Evolutionary conservation across 1,284 basidiomycete species (phyloP).

Genomic region (Trichosporon coremiiforme): DNA sequence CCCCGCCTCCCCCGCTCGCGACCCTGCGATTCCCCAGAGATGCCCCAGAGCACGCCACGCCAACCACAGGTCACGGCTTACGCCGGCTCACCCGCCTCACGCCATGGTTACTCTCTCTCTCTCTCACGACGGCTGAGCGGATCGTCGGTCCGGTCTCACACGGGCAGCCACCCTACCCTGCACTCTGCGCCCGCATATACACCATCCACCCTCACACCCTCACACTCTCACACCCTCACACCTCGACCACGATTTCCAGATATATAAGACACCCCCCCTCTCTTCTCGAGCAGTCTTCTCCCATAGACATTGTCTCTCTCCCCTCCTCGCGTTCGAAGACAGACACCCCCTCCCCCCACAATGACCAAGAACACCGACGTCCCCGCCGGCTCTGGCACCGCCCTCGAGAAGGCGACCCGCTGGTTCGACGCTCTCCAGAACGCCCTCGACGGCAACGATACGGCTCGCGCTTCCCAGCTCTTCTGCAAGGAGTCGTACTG

Average conservation of each 20-base stretch:
- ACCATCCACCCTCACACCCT: neutral
- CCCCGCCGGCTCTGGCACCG: constrained; percentile 7
- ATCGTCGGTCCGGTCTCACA: constrained; percentile 2
- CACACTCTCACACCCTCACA: no score
- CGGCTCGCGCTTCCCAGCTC: constrained; percentile 88
- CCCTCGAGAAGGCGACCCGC: constrained; percentile 18
- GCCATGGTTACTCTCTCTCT: no score
- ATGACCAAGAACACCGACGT: constrained; percentile 8
- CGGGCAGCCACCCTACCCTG: neutral
- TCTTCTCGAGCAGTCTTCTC: neutral
- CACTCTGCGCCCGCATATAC: neutral
- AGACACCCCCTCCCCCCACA: neutral
- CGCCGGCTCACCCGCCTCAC: neutral
- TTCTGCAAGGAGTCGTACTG: constrained; percentile 60
- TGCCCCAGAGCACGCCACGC: no score
- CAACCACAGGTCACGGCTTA: neutral
- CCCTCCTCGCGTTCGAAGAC: neutral
- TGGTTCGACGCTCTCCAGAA: constrained; percentile 27
- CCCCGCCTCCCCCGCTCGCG: neutral
- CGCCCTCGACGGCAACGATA: constrained; percentile 61
- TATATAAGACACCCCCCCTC: neutral
- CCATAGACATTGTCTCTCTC: constrained; percentile 7
- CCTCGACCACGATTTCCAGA: neutral
- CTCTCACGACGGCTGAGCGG: neutral
- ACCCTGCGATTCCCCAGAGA: neutral